Conservation (phyloP, 2,329 filamentous ascomycete genomes). For the Verticillium tricorpus region DNA sequence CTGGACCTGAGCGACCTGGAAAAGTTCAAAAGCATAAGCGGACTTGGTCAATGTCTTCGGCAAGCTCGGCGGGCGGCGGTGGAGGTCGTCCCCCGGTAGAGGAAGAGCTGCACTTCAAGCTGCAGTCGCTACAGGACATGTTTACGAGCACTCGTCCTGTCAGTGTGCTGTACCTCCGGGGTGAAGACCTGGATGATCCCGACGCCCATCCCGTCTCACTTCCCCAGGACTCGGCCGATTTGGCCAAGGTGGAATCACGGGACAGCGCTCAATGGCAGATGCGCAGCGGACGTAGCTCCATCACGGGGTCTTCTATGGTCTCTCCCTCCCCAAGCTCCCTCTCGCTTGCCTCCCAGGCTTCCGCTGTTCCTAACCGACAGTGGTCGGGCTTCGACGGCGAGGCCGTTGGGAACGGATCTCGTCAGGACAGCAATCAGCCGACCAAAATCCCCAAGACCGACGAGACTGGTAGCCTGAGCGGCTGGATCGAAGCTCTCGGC, state of each 20-base stretch:
- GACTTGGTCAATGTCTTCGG: slow-evolving; percentile 91
- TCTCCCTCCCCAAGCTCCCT: slow-evolving; percentile 64
- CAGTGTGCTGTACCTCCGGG: slow-evolving; percentile 72
- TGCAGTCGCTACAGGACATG: slow-evolving; percentile 79
- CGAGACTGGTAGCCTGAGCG: slow-evolving; percentile 61
- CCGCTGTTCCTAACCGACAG: slow-evolving; percentile 29
- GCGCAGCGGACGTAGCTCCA: slow-evolving; percentile 51
- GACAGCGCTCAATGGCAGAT: slow-evolving; percentile 46
- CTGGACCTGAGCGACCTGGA: slow-evolving; percentile 58
- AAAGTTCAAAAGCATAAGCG: slow-evolving; percentile 88
- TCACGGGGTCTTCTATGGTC: slow-evolving; percentile 56
- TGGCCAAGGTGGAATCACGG: slow-evolving; percentile 47
- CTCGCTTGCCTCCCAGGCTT: slow-evolving; percentile 55
- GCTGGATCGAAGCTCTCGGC: slow-evolving; percentile 87
- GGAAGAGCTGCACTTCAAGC: slow-evolving; percentile 75
- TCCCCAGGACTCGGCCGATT: slow-evolving; percentile 60
- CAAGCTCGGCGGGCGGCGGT: slow-evolving; percentile 52
- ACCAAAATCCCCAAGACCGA: slow-evolving; percentile 50
- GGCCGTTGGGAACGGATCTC: slow-evolving; percentile 41
- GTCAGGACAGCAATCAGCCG: slow-evolving; percentile 47
- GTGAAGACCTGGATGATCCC: slow-evolving; percentile 73
- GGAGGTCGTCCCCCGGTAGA: slow-evolving; percentile 49
- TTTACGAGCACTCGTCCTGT: slow-evolving; percentile 78
- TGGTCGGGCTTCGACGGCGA: slow-evolving; percentile 57
- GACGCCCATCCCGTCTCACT: slow-evolving; percentile 74